phyloP scores from a whole-genome alignment of 169 alveolate genomes.

The Plasmodium fragile region DNA sequence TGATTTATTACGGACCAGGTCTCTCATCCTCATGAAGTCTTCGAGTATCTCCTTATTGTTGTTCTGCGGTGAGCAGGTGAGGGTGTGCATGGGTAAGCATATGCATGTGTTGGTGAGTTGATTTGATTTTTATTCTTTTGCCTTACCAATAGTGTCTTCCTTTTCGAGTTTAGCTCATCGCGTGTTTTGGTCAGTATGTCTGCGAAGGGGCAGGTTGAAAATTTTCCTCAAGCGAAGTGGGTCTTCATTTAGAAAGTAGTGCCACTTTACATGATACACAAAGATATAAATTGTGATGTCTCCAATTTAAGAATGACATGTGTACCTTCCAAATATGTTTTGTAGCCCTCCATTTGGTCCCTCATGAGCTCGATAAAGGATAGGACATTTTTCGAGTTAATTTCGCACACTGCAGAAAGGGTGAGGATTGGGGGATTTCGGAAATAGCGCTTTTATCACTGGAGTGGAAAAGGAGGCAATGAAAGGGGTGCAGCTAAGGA shows the following conservation, averaged over 20 bases:
- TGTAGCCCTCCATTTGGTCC: constrained; percentile 61
- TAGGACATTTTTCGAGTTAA: constrained; percentile 33
- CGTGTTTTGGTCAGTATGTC: constrained; percentile 55
- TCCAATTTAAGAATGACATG: neutral
- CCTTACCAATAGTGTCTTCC: constrained; percentile 30
- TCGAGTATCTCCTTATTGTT: constrained; percentile 48
- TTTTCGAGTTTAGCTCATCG: constrained; percentile 37
- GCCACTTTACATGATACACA: neutral
- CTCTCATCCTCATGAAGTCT: constrained; percentile 52
- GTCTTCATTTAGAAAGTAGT: neutral
- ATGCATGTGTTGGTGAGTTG: neutral
- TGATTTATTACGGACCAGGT: constrained; percentile 8
- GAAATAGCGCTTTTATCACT: neutral
- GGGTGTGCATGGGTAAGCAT: neutral
- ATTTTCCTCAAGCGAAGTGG: neutral
- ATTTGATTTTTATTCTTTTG: neutral
- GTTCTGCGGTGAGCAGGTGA: neutral
- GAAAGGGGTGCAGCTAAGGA: neutral
- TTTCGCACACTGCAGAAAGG: constrained; percentile 42
- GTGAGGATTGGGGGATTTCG: neutral
- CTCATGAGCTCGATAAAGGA: constrained; percentile 29
- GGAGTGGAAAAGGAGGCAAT: neutral
- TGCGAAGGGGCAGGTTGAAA: neutral
- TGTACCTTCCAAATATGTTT: constrained; percentile 47
- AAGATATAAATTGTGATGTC: neutral